Conservation (phyloP, 345 rosid species). For the Hibiscus tridactylites region DNA sequence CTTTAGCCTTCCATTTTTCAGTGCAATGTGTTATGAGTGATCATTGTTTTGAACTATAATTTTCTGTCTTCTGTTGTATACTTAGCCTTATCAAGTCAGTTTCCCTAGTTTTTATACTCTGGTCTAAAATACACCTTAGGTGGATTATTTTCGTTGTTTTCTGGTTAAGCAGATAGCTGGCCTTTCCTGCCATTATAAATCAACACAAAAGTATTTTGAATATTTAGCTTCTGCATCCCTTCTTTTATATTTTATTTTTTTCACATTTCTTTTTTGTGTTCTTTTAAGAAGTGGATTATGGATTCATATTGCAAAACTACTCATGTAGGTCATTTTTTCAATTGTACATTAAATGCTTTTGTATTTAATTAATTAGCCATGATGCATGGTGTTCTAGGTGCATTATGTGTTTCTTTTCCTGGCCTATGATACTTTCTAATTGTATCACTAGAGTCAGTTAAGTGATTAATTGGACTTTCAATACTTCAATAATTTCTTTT, state of each 20-base stretch:
- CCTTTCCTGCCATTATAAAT: background rate
- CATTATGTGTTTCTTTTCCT: background rate
- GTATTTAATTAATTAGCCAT: background rate
- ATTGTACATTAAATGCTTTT: background rate
- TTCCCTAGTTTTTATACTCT: background rate
- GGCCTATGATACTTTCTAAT: background rate
- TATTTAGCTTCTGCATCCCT: background rate
- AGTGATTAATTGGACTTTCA: background rate
- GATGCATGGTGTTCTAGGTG: background rate
- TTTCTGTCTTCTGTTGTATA: background rate
- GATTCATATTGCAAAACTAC: background rate
- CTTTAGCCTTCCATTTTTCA: background rate
- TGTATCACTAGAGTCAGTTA: background rate
- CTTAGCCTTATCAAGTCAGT: background rate
- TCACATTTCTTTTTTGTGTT: background rate
- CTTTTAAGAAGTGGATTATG: background rate
- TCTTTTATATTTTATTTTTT: background rate
- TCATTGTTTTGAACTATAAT: background rate
- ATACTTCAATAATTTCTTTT: background rate
- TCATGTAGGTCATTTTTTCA: background rate
- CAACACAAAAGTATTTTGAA: background rate
- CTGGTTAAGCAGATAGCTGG: background rate
- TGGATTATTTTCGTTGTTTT: background rate
- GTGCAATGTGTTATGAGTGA: background rate
- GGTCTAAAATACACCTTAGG: background rate